Conservation (phyloP, 164 flowering plant species). For the Akebia trifoliata region DNA sequence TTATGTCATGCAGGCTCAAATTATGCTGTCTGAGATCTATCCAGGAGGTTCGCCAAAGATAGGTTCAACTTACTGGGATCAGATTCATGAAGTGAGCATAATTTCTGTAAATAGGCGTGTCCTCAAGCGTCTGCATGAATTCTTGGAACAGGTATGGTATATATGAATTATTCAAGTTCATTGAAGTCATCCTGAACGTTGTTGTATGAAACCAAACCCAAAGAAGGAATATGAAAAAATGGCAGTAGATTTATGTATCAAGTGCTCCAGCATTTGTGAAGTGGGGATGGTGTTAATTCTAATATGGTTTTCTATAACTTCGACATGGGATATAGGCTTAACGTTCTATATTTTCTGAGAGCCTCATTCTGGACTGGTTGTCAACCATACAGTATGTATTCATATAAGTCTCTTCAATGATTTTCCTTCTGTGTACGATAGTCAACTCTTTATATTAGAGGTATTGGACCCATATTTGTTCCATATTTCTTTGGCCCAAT, state of each 20-base stretch:
- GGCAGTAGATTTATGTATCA: neutral
- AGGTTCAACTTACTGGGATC: constrained; percentile 93
- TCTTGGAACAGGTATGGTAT: constrained; percentile 64
- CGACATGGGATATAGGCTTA: neutral
- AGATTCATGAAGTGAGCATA: constrained; percentile 76
- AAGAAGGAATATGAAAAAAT: neutral
- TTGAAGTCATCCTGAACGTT: neutral
- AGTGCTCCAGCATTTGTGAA: neutral
- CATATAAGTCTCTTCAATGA: neutral
- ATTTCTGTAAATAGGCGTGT: constrained; percentile 75
- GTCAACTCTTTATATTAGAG: neutral
- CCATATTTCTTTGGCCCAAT: neutral
- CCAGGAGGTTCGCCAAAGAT: constrained; percentile 91
- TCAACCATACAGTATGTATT: neutral
- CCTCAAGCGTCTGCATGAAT: constrained; percentile 76
- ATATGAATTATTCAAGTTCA: neutral
- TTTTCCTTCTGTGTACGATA: neutral
- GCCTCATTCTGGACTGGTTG: neutral
- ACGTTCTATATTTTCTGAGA: neutral
- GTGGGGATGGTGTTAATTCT: neutral
- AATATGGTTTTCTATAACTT: neutral
- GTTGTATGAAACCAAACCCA: neutral
- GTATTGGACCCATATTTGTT: neutral
- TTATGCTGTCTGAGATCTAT: constrained; percentile 91
- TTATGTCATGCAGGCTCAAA: constrained; percentile 62